Percentiles rank a stretch among this genome's conserved stretches.
phyloP scores from a whole-genome alignment of 805 yeast genomes.

The Candida glaebosa region DNA sequence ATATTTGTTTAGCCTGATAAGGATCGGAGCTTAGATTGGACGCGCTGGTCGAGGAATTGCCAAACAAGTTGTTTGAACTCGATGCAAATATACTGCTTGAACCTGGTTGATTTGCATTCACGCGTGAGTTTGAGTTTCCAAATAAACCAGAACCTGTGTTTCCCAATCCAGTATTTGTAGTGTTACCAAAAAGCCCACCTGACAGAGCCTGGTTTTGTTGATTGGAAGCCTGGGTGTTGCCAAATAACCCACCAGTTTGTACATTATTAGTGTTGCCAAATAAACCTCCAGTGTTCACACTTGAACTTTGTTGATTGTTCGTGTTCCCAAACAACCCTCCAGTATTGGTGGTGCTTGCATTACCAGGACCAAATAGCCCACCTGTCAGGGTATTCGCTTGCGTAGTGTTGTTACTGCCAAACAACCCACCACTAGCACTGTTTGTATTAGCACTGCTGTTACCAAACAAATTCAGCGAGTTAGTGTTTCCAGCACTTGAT shows the following conservation, averaged over 20 bases:
- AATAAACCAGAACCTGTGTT: no score
- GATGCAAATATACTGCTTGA: slow-evolving; percentile 1
- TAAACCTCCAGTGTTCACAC: slow-evolving; percentile 7
- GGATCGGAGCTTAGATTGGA: slow-evolving; percentile 17
- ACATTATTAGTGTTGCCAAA: slow-evolving; percentile 9
- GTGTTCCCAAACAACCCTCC: slow-evolving; percentile 16
- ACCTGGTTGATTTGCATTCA: no score
- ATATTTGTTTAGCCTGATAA: slow-evolving; percentile 25
- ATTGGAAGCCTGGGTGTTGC: neutral
- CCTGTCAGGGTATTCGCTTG: slow-evolving; percentile 10
- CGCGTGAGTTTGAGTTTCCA: no score
- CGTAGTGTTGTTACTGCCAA: slow-evolving; percentile 8
- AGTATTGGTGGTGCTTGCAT: slow-evolving; percentile 4
- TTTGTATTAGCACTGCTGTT: slow-evolving; percentile 1
- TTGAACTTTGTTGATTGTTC: slow-evolving; percentile 5
- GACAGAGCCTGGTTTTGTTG: neutral
- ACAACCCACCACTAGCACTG: slow-evolving; percentile 6
- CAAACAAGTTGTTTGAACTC: slow-evolving; percentile 8
- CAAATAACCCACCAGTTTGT: neutral
- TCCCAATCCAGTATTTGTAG: no score
- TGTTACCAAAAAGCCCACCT: slow-evolving; percentile 2
- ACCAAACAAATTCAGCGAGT: neutral
- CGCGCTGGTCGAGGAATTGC: neutral
- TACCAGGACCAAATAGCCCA: slow-evolving; percentile 22
- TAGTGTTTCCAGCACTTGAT: neutral